Percentiles rank a stretch among this genome's conserved stretches.
Evolutionary conservation across 2,329 filamentous ascomycete species (phyloP).

Genomic region (Coniella lustricola): DNA sequence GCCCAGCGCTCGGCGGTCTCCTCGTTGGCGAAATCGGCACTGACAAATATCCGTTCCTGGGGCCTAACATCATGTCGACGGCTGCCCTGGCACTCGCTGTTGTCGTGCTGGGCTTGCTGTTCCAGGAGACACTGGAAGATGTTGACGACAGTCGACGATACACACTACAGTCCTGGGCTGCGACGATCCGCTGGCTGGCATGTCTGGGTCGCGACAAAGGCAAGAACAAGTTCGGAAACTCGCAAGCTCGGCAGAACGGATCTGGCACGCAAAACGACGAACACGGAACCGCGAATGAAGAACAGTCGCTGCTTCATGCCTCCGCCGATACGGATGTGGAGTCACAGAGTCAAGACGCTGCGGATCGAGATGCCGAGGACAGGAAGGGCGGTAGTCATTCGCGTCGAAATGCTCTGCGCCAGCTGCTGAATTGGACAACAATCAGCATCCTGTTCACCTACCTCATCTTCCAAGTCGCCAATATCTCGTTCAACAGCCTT

Average conservation of each 20-base stretch:
- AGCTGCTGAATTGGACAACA: conserved; percentile 72
- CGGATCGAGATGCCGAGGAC: conserved; percentile 28
- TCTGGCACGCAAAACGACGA: conserved; percentile 15
- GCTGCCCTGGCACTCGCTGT: conserved; percentile 66
- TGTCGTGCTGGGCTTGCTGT: conserved; percentile 66
- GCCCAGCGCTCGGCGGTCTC: conserved; percentile 82
- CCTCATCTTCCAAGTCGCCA: conserved; percentile 86
- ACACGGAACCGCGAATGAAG: conserved; percentile 6
- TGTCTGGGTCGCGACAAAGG: conserved; percentile 18
- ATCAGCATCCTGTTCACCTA: conserved; percentile 77
- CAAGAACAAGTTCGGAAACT: conserved; percentile 22
- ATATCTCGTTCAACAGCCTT: conserved; percentile 90
- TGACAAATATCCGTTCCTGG: conserved; percentile 67
- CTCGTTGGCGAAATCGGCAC: conserved; percentile 58
- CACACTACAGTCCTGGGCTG: conserved; percentile 24
- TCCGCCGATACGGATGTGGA: conserved; percentile 6
- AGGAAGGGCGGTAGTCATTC: conserved; percentile 37
- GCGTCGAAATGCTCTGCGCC: conserved; percentile 38
- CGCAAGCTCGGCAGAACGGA: conserved; percentile 20
- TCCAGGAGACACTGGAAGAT: conserved; percentile 77
- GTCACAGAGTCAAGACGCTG: conserved; percentile 17
- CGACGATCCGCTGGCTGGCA: conserved; percentile 14
- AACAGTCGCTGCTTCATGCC: conserved; percentile 9
- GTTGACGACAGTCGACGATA: conserved; percentile 18
- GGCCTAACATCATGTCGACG: conserved; percentile 75